Base-by-base conservation (phyloP, 2,329 filamentous ascomycete genomes). In the Neofusicoccum ribis region DNA sequence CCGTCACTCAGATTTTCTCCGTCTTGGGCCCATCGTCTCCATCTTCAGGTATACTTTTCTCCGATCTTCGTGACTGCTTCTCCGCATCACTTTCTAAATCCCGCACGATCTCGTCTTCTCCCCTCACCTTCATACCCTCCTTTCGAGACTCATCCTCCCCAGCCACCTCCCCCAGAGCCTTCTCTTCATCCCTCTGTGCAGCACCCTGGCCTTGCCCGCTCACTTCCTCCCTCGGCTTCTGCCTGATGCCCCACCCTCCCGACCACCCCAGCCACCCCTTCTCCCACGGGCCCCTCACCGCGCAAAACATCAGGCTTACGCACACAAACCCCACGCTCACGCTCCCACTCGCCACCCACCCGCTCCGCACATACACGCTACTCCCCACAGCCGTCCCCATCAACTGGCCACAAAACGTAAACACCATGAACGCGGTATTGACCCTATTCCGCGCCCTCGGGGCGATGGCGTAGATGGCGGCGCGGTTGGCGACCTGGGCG, bases 401-500 rank as follows among this genome's bases (percentile, higher is more conserved):
- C 52, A 95, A 72, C 79, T 95, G 91, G 0, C 91, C 91, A 34
- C 85, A 87, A 71, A 94, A 94, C 0, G 86, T 87, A 7, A 84
- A 83, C 0, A 93, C 83, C 91, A 94, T 95, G 72, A 92, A 95
- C 1, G 88, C 90, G 0, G 91, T 93, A 73, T 95, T 95, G 27
- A 94, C 85, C 3, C 91, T 79, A 76, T 93, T 95, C 4, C 90
- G 79, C 0, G 88, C 88, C 66, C 86, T 88, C 0, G 91, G 88
- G 0, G 50, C 63, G 23, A 94, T 87, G 1, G 81, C 78, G 70
- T 91, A 93, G 20, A 95, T 90, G 3, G 86, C 83, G 0, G 84
- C 83, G 0, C 91, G 81, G 70, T 93, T 93, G 1, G 89, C 89
- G 37, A 92, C 90, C 73, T 93, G 90, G 0, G 86, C 83, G 1